Percentiles rank a stretch among this genome's conserved stretches.
Conservation (phyloP, 768 basidiomycete species). For the Sarcodon aspratus region DNA sequence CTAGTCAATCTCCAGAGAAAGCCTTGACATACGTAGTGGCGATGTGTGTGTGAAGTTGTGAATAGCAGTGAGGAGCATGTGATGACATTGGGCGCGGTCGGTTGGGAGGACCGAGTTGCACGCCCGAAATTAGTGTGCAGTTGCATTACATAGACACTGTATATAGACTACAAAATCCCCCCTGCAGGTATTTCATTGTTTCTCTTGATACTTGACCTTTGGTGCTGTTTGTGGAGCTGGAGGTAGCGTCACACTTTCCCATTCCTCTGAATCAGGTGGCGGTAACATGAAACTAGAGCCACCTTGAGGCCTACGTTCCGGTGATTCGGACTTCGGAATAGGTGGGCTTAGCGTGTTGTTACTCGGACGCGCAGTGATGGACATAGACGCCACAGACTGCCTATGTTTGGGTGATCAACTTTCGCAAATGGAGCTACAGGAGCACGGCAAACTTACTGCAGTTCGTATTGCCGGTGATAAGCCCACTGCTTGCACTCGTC, state of each 20-base stretch:
- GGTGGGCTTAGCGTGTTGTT: conserved; percentile 2
- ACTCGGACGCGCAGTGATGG: conserved; percentile 3
- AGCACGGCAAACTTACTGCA: conserved; percentile 39
- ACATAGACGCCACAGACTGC: conserved; percentile 3
- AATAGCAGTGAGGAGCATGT: too few relatives aligned
- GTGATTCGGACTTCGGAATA: background rate
- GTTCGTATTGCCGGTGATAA: conserved; percentile 56
- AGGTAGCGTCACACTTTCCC: conserved; percentile 20
- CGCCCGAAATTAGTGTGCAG: too few relatives aligned
- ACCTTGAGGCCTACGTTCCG: background rate
- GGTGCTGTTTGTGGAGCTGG: conserved; percentile 5
- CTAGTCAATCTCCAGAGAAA: too few relatives aligned
- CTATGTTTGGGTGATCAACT: background rate
- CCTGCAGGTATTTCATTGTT: too few relatives aligned
- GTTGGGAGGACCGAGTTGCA: too few relatives aligned
- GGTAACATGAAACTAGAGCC: conserved; percentile 17
- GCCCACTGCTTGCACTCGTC: conserved; percentile 71
- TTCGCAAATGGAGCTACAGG: background rate
- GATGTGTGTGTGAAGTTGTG: too few relatives aligned
- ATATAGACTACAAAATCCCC: too few relatives aligned
- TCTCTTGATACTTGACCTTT: too few relatives aligned
- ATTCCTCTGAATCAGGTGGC: conserved; percentile 24
- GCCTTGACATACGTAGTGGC: too few relatives aligned
- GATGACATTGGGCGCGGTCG: too few relatives aligned
- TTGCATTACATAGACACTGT: too few relatives aligned